Conservation (phyloP, 139 green algal species). For the Parachlorella kessleri region DNA sequence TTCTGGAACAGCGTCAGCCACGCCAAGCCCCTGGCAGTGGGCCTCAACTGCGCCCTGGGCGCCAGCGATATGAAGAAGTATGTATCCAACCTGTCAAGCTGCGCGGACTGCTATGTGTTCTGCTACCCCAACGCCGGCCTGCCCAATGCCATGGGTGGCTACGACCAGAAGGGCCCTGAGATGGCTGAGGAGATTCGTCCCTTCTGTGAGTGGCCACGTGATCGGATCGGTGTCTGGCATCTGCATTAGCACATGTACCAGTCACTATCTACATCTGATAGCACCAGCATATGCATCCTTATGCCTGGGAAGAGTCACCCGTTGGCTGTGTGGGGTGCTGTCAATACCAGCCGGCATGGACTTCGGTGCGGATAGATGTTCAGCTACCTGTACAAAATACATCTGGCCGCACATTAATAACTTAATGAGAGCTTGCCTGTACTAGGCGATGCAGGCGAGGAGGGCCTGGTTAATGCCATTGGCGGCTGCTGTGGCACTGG, state of each 20-base stretch:
- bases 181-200: slow-evolving; percentile 92
- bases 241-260: no score
- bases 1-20: slow-evolving; percentile 96
- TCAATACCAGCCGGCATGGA: no score
- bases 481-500: slow-evolving; percentile 94
- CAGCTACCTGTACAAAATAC: no score
- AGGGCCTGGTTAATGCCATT: slow-evolving; percentile 88
- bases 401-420: no score
- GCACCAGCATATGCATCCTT: no score
- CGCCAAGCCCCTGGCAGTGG: slow-evolving; percentile 89
- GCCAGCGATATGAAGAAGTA: slow-evolving; percentile 95
- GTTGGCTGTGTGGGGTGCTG: no score
- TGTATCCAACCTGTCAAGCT: slow-evolving; percentile 87
- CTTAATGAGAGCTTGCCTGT: no score
- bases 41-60: slow-evolving; percentile 96
- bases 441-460: slow-evolving; percentile 46
- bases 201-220: slow-evolving; percentile 87
- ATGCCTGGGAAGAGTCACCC: no score
- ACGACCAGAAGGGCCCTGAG: slow-evolving; percentile 92
- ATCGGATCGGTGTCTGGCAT: no score
- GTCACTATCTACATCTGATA: no score
- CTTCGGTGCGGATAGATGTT: no score
- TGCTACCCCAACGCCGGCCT: slow-evolving; percentile 97
- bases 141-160: slow-evolving; percentile 97
- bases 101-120: slow-evolving; percentile 93